phyloP scores from a whole-genome alignment of 495 filamentous ascomycete species.

The Lasiosphaeriaceae sp. region DNA sequence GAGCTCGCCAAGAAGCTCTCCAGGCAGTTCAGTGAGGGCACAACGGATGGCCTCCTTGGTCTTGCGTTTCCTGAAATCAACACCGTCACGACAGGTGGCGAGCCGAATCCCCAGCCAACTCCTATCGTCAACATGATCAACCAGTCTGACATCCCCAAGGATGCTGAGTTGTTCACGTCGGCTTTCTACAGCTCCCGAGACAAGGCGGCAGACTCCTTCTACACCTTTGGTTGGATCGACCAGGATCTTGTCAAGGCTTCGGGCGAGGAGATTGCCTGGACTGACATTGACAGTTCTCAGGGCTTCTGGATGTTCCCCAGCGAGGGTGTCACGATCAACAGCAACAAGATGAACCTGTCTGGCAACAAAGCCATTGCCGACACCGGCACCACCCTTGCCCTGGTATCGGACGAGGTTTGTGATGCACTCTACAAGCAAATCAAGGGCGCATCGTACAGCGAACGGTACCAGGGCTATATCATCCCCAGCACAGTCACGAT shows the following conservation, averaged over 20 bases:
- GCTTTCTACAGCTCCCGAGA: slow-evolving; percentile 65
- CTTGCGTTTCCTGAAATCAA: slow-evolving; percentile 70
- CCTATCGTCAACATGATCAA: slow-evolving; percentile 74
- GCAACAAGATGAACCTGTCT: slow-evolving; percentile 50
- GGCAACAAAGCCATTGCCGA: slow-evolving; percentile 77
- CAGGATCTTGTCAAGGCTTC: slow-evolving; percentile 54
- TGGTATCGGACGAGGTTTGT: slow-evolving; percentile 63
- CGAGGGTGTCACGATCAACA: slow-evolving; percentile 56
- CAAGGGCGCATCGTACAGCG: slow-evolving; percentile 62
- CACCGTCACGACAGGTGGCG: slow-evolving; percentile 49
- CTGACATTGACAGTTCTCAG: slow-evolving; percentile 61
- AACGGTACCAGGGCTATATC: slow-evolving; percentile 61
- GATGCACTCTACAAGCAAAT: slow-evolving; percentile 68
- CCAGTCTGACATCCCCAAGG: slow-evolving; percentile 60
- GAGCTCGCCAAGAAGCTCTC: slow-evolving; percentile 68
- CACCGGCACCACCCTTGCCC: slow-evolving; percentile 70
- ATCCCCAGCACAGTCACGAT: slow-evolving; percentile 56
- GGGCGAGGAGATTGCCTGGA: slow-evolving; percentile 57
- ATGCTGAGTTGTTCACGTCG: slow-evolving; percentile 66
- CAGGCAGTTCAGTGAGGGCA: slow-evolving; percentile 51
- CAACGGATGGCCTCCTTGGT: slow-evolving; percentile 71
- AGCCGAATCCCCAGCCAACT: slow-evolving; percentile 57
- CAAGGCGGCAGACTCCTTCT: slow-evolving; percentile 60
- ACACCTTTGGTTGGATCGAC: slow-evolving; percentile 78
- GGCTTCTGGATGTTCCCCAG: slow-evolving; percentile 74